phyloP scores from a whole-genome alignment of 768 basidiomycete genomes.

The Lactifluus pinguis region DNA sequence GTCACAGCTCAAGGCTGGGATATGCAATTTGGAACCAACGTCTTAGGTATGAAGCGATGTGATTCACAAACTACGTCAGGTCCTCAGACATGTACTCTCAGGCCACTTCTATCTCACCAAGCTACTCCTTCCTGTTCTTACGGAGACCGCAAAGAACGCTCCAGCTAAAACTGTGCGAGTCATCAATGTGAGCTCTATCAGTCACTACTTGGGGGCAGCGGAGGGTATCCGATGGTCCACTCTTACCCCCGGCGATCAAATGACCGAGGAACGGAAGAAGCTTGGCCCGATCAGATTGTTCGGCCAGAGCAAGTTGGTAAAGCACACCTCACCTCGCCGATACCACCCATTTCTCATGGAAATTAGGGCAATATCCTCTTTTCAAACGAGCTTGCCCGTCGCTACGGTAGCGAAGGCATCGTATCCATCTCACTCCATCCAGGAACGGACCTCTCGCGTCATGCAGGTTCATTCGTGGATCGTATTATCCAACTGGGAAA shows the following conservation, averaged over 20 bases:
- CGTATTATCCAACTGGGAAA: neutral
- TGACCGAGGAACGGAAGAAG: conserved; percentile 4
- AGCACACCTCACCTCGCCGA: neutral
- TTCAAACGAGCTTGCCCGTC: conserved; percentile 22
- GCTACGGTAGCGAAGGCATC: conserved; percentile 21
- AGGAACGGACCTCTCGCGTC: conserved; percentile 2
- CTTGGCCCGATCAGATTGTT: neutral
- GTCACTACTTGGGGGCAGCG: conserved; percentile 22
- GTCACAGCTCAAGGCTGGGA: conserved; percentile 28
- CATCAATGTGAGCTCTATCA: conserved; percentile 22
- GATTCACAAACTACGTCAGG: neutral
- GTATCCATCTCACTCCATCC: conserved; percentile 17
- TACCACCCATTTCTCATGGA: neutral
- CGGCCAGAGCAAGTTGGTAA: conserved; percentile 11
- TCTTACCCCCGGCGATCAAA: neutral
- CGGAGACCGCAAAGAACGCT: conserved; percentile 23
- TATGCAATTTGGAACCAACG: conserved; percentile 30
- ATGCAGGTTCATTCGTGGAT: neutral
- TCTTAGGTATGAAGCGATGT: conserved; percentile 19
- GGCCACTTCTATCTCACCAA: conserved; percentile 29
- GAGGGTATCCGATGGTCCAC: conserved; percentile 20
- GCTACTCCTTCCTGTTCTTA: conserved; percentile 27
- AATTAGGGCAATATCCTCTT: conserved; percentile 21
- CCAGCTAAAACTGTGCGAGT: conserved; percentile 24
- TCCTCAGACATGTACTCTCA: neutral